phyloP scores from a whole-genome alignment of 1,139 yeast species.

The Hyphopichia burtonii region DNA sequence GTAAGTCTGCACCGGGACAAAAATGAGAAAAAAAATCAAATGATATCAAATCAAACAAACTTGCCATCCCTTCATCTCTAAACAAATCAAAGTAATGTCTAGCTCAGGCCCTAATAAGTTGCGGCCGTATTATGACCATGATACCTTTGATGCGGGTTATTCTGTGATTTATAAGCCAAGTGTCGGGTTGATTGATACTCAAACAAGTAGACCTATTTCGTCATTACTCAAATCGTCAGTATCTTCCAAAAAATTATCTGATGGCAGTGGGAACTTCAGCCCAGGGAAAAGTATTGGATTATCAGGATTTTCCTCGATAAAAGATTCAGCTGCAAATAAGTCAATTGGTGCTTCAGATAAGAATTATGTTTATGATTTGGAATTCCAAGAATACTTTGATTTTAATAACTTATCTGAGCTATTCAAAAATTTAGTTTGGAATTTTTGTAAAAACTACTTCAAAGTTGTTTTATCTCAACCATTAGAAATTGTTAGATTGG shows the following conservation, averaged over 20 bases:
- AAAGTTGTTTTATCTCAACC: slow-evolving; percentile 79
- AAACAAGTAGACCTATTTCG: slow-evolving; percentile 35
- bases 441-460: slow-evolving; percentile 66
- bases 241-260: slow-evolving; percentile 11
- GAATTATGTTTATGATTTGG: slow-evolving; percentile 61
- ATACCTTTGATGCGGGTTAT: slow-evolving; percentile 66
- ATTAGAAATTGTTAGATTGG: slow-evolving; percentile 75
- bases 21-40: neutral
- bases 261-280: slow-evolving; percentile 9
- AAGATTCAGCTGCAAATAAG: slow-evolving; percentile 8
- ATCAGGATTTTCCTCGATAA: slow-evolving; percentile 12
- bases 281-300: slow-evolving; percentile 25
- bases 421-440: slow-evolving; percentile 51
- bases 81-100: slow-evolving; percentile 2
- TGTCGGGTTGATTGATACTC: slow-evolving; percentile 51
- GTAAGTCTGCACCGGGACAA: no score
- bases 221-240: slow-evolving; percentile 20
- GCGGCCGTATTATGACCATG: slow-evolving; percentile 76
- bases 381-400: slow-evolving; percentile 67
- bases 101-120: slow-evolving; percentile 16
- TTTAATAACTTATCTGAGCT: slow-evolving; percentile 55
- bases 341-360: slow-evolving; percentile 23
- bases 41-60: neutral
- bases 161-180: slow-evolving; percentile 62
- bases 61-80: neutral